A percentile compares a stretch with the other conserved stretches of the same genome.
These are phyloP conservation scores for Plantago coronopus DNA, from an alignment of 305 asterid species.

Conservation along the genomic window DNA sequence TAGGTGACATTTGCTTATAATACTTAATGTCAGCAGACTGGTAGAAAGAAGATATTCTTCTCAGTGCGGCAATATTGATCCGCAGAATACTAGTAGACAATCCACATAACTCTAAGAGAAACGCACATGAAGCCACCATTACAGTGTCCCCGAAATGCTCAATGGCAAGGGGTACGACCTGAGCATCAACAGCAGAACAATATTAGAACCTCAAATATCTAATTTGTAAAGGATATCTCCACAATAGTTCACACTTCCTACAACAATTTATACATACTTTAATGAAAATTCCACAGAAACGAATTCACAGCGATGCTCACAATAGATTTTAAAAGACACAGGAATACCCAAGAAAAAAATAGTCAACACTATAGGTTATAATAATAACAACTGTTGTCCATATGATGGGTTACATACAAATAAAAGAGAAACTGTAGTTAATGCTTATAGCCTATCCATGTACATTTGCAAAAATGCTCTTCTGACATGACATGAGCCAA, in stretches of 20 bases:
- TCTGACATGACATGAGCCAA: not conserved
- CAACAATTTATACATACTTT: too few species aligned
- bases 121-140: constrained; percentile 89
- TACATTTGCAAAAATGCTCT: not conserved
- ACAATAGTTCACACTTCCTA: too few species aligned
- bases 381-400: not conserved
- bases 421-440: not conserved
- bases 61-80: constrained; percentile 84
- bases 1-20: constrained; percentile 48
- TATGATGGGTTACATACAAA: not conserved
- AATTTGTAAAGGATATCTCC: constrained; percentile 2
- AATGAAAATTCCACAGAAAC: too few species aligned
- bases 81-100: constrained; percentile 64
- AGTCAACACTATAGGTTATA: too few species aligned
- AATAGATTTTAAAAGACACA: not conserved
- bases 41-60: constrained; percentile 88
- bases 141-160: constrained; percentile 81
- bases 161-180: constrained; percentile 93
- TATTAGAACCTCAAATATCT: not conserved
- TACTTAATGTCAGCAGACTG: constrained; percentile 54
- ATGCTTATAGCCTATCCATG: not conserved
- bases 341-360: too few species aligned
- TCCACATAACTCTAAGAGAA: constrained; percentile 91
- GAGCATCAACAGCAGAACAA: constrained; percentile 23
- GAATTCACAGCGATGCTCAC: not conserved